Base-by-base conservation (phyloP, 2,329 filamentous ascomycete genomes). In the Hypoxylon sp. region DNA sequence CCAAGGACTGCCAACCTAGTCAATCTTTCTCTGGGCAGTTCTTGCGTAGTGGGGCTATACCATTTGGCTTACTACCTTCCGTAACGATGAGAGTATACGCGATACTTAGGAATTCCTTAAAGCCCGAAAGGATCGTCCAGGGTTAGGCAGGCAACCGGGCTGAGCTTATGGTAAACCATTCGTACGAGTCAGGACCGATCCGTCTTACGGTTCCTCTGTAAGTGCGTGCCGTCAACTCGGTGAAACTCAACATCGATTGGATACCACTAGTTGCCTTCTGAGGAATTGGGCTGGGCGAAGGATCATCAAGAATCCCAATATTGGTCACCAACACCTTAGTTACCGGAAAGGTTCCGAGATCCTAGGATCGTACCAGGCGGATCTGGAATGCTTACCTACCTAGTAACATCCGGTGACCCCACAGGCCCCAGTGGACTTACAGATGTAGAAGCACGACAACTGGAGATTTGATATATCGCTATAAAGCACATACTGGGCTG, bases 21-120 rank as follows among this genome's bases (percentile, higher is more conserved):
- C 19, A 27, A 29, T 47, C 19, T 39, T 24, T 37, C 47, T 44
- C 27, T 47, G 15, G 29, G 29, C 54, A n/a, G 17, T 31, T 11
- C 17, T 29, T 53, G 17, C 13, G 19, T 11, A 15, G 37, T 37
- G 37, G 57, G 51, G 46, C 31, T 51, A 51, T 51, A 51, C 17
- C 8, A 27, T 55, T 2, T 39, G 52, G 44, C 57, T 46, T 62
- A 57, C 63, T 60, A 60, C 46, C 51, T 65, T 42, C 44, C 51
- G 4, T 37, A 61, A 44, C 15, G 32, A 55, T 44, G 35, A 35
- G 44, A 55, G 32, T 52, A 56, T 51, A 61, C 29, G n/a, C 50
- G 37, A 32, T 44, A 13, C 52, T 52, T 39, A 11, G 42, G 44
- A 47, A 44, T 44, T 35, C 35, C 17, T 37, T 8, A 10, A 27